Conservation (phyloP, 2,329 filamentous ascomycete species). For the Monosporascus sp. region DNA sequence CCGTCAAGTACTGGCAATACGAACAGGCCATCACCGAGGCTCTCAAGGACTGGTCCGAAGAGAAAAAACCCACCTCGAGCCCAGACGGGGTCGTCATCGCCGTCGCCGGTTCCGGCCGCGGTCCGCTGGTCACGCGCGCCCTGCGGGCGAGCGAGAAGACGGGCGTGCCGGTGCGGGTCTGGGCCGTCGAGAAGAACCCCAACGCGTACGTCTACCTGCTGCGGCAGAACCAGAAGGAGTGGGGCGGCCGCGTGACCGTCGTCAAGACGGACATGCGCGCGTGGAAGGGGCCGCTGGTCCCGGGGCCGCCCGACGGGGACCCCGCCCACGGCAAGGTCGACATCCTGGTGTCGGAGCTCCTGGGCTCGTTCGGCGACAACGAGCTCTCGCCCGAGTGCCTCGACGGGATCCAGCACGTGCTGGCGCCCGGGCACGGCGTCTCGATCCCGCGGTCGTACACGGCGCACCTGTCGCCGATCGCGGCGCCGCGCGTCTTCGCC, state of each 20-base stretch:
- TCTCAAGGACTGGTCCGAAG: slow-evolving; percentile 69
- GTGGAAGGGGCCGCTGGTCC: slow-evolving; percentile 75
- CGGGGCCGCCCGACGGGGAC: slow-evolving; percentile 34
- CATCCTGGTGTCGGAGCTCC: slow-evolving; percentile 87
- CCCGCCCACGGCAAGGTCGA: slow-evolving; percentile 67
- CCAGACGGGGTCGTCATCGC: slow-evolving; percentile 71
- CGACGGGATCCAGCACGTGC: slow-evolving; percentile 87
- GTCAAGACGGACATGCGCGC: slow-evolving; percentile 96
- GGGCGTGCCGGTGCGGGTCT: slow-evolving; percentile 75
- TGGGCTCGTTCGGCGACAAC: slow-evolving; percentile 95
- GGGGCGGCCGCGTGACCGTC: slow-evolving; percentile 75
- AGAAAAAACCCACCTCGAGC: slow-evolving; percentile 70
- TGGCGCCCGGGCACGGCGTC: slow-evolving; percentile 75
- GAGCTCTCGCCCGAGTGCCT: slow-evolving; percentile 95
- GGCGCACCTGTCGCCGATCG: slow-evolving; percentile 87
- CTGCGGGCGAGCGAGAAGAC: slow-evolving; percentile 73
- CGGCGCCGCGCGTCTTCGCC: slow-evolving; percentile 77
- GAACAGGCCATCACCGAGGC: slow-evolving; percentile 79
- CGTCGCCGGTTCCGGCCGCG: slow-evolving; percentile 88
- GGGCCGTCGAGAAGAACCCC: slow-evolving; percentile 96
- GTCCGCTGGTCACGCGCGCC: slow-evolving; percentile 84
- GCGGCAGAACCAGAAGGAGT: slow-evolving; percentile 76
- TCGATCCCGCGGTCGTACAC: slow-evolving; percentile 93
- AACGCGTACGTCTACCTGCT: slow-evolving; percentile 94
- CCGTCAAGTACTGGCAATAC: slow-evolving; percentile 96